Percentiles rank a stretch among this genome's conserved stretches.
phyloP scores from a whole-genome alignment of 2,329 filamentous ascomycete species.

The Cladophialophora chaetospira region DNA sequence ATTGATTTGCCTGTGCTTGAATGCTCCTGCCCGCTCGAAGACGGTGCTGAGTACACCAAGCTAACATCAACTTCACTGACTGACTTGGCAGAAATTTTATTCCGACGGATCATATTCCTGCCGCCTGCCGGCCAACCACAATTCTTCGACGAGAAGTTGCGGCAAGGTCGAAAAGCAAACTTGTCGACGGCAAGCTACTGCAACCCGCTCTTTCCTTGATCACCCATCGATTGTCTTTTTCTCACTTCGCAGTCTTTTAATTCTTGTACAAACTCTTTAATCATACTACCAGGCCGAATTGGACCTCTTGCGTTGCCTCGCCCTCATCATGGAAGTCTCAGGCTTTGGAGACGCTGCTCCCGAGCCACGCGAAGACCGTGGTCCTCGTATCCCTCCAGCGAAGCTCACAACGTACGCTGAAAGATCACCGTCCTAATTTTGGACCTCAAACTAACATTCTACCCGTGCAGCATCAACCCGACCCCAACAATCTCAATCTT shows the following conservation, averaged over 20 bases:
- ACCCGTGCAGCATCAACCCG: constrained; percentile 17
- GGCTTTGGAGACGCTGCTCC: constrained; percentile 7
- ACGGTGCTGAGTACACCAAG: no score
- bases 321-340: constrained; percentile 22
- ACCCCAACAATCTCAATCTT: constrained; percentile 27
- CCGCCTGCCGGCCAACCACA: background rate
- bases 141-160: background rate
- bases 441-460: background rate
- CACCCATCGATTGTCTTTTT: background rate
- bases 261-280: no score
- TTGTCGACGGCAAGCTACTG: background rate
- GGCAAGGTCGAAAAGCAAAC: background rate
- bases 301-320: no score
- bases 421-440: background rate
- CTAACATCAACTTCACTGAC: no score
- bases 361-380: constrained; percentile 24
- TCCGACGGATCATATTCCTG: background rate
- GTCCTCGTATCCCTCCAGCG: constrained; percentile 26
- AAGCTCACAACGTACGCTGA: constrained; percentile 21
- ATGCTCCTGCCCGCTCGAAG: no score
- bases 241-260: background rate
- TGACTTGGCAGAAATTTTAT: background rate
- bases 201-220: background rate
- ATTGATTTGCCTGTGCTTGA: no score
- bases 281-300: no score